Percentiles rank a stretch among this genome's conserved stretches.
Evolutionary conservation across 371 early-diverging fungal species (phyloP).

Genomic region (Mortierella sp.): DNA sequence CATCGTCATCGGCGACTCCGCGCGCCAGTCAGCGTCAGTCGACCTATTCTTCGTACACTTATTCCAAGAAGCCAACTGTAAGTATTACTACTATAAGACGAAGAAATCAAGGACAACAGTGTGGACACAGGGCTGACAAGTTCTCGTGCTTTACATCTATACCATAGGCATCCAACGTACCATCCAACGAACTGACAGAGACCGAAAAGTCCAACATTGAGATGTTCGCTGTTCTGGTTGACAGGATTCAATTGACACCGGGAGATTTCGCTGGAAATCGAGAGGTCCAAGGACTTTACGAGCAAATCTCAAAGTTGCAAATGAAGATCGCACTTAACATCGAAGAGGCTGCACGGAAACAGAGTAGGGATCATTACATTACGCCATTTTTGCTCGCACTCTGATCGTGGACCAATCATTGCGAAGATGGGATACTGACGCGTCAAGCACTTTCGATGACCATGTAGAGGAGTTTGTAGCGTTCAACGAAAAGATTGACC

Average conservation of each 20-base stretch:
- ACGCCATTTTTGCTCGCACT: no score
- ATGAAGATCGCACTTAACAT: constrained; percentile 76
- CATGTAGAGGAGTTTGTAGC: constrained; percentile 70
- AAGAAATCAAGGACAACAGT: background rate
- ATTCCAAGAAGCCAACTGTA: constrained; percentile 28
- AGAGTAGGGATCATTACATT: constrained; percentile 56
- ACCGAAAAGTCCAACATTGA: constrained; percentile 78
- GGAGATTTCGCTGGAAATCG: constrained; percentile 71
- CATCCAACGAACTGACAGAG: constrained; percentile 58
- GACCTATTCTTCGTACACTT: constrained; percentile 36
- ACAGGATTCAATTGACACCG: constrained; percentile 64
- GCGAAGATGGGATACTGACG: no score
- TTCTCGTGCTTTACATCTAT: background rate
- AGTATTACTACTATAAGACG: constrained; percentile 2
- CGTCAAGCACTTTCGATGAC: no score
- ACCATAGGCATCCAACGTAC: background rate
- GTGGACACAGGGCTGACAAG: no score
- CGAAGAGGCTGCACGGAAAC: constrained; percentile 73
- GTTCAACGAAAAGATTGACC: constrained; percentile 78
- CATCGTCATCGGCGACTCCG: constrained; percentile 2
- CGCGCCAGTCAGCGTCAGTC: constrained; percentile 22
- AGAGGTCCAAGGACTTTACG: constrained; percentile 75
- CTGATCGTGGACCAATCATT: no score
- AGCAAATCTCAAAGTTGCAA: constrained; percentile 76
- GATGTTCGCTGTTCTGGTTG: constrained; percentile 74